phyloP scores from a whole-genome alignment of 768 basidiomycete species.

The Hericium rajendrae region DNA sequence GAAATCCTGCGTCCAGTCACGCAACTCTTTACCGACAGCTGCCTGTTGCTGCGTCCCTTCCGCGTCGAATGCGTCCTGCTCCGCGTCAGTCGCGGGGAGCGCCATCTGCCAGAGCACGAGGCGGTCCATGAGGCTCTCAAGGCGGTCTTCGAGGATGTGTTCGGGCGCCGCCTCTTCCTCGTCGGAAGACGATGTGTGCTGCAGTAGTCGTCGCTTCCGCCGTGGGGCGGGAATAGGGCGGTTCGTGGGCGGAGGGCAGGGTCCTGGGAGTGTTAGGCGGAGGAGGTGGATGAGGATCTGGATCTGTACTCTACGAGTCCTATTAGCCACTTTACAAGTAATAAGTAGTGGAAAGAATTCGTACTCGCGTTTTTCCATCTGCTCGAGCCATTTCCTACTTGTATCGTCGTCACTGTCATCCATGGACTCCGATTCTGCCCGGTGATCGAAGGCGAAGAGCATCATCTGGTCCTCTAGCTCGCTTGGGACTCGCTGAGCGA shows the following conservation, averaged over 20 bases:
- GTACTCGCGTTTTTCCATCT: slow-evolving; percentile 33
- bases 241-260: slow-evolving; percentile 19
- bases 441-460: slow-evolving; percentile 6
- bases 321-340: neutral
- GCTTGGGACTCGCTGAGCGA: neutral
- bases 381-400: slow-evolving; percentile 27
- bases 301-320: slow-evolving; percentile 49
- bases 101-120: slow-evolving; percentile 66
- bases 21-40: slow-evolving; percentile 6
- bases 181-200: slow-evolving; percentile 17
- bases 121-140: slow-evolving; percentile 72
- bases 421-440: neutral
- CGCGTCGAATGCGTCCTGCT: slow-evolving; percentile 1
- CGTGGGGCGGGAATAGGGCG: slow-evolving; percentile 8
- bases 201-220: slow-evolving; percentile 11
- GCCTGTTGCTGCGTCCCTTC: neutral
- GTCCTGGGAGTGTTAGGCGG: slow-evolving; percentile 52
- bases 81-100: slow-evolving; percentile 25
- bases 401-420: slow-evolving; percentile 14
- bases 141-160: slow-evolving; percentile 40
- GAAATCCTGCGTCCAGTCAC: slow-evolving; percentile 71
- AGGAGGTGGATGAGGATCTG: slow-evolving; percentile 66
- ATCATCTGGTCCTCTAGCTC: slow-evolving; percentile 23
- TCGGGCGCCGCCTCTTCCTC: slow-evolving; percentile 9
- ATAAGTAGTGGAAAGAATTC: slow-evolving; percentile 11